Evolutionary conservation across 805 yeast species (phyloP), one percentile per base, ranked within the genome.

Genomic region (Kluyveromyces wickerhamii): DNA sequence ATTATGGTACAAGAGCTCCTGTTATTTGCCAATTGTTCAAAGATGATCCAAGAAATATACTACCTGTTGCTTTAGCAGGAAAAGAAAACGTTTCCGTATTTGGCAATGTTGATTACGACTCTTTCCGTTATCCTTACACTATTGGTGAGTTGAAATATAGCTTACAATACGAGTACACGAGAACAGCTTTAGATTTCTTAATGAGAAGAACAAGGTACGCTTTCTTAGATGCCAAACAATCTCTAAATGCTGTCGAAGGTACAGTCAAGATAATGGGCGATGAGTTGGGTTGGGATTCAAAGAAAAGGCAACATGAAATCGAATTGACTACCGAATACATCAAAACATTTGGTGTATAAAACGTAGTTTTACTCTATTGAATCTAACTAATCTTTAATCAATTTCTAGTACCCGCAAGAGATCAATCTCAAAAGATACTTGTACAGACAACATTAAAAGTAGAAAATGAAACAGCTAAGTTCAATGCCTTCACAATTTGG

Each of bases 141-240:
- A 73, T 87, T 51, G 96, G 92, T 35, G 97, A 88, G 66, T 70
- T 89, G 59, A 71, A 77, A 53, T 89, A 87, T 63, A 79, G 86
- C 9, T 68, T 86, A 48, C 65, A 74, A 42, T 73, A 84, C 62
- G 97, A 88, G 66, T 85, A 86, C 59, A 76, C 85, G 27, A 73
- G 94, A 64, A 82, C 88, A 9, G 94, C 95, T 30, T 65, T 79
- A 38, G 97, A 88, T 61, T 86, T 88, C 69, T 68, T 88, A 45
- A 85, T 94, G 37, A 81, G 96, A 69, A 80, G 97, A 70, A 79
- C 89, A 35, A 77, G 97, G 63, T 76, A 85, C 57, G 95, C 95
- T 3, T 89, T 87, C 67, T 69, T 88, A 56, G 88, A 88, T 63
- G 84, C 92, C 27, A 76, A 76, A 58, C 86, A 81, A 44, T 95